Base-by-base conservation (phyloP, 169 alveolate genomes). In the Neospora caninum region DNA sequence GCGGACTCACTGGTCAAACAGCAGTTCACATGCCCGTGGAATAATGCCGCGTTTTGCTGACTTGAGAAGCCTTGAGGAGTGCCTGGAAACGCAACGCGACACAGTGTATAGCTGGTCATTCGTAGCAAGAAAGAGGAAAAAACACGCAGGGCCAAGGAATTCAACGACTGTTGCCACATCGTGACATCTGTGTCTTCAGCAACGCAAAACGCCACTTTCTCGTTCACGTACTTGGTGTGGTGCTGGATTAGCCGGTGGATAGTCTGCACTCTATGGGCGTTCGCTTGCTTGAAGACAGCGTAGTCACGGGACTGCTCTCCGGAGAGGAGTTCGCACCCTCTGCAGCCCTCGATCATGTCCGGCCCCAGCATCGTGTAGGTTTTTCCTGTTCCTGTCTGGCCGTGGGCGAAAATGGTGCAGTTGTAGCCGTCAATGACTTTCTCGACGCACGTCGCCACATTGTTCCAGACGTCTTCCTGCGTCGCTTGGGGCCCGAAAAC, bases 321-420 rank as follows among this genome's bases (percentile, higher is more conserved):
- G 53, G 34, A 22, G 88, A 80, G 88, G 88, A 34, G 88, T 25
- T 93, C 95, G 31, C 91, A 91, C 67, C 94, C 58, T 13, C 58
- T 43, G 69, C 96, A 88, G 53, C 88, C 92, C 54, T 93, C 96
- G 94, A 96, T 93, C 53, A 96, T 73, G 49, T 96, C 97, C 31
- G 97, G 97, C 34, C 97, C 97, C 69, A 96, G 95, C 97, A 96
- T 96, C 36, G 97, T 96, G 58, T 88, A 96, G 0, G 97, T 96
- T 91, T 96, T 96, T 18, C 97, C 97, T 27, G 97, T 96, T 43
- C 97, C 97, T n/a, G 97, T 96, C 78, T 96, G 97, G 18, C 97
- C 97, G 87, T 96, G 97, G 38, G 97, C 96, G 82, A 96, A 95
- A 64, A 96, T 89, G 38, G 97, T 95, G 88, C 96, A 94, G 95